Percentiles rank a stretch among this genome's conserved stretches.
These are phyloP conservation scores for Gentiana macrophylla DNA, from an alignment of 257 asterid species.

Conservation along the genomic window DNA sequence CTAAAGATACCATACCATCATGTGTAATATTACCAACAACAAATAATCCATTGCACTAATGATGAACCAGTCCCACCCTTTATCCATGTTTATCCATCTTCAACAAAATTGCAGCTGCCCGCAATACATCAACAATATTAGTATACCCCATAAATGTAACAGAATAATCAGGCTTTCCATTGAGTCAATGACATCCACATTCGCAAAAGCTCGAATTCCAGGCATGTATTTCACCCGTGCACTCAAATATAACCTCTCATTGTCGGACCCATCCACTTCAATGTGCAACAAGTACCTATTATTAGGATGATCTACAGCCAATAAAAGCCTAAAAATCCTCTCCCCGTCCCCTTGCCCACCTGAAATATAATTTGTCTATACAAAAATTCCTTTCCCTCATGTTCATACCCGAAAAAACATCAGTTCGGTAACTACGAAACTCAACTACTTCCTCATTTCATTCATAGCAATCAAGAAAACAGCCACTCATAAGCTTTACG, in stretches of 20 bases:
- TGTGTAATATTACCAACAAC: conserved; percentile 25
- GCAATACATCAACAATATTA: conserved; percentile 61
- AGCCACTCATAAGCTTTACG: no score
- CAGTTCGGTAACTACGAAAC: no score
- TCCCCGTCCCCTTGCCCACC: conserved; percentile 73
- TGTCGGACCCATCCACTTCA: conserved; percentile 56
- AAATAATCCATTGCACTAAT: conserved; percentile 75
- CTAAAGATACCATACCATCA: conserved; percentile 57
- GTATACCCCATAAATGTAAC: conserved; percentile 87
- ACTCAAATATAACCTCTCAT: conserved; percentile 62
- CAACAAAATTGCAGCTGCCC: conserved; percentile 78
- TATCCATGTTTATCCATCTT: conserved; percentile 55
- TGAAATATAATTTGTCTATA: conserved; percentile 40
- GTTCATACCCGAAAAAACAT: no score
- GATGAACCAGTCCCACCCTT: conserved; percentile 88
- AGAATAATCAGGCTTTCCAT: conserved; percentile 86
- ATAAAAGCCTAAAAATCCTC: conserved; percentile 64
- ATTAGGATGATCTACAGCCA: conserved; percentile 93
- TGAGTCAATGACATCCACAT: conserved; percentile 63
- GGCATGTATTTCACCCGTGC: conserved; percentile 63
- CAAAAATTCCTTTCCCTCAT: no score
- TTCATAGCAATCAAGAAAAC: no score
- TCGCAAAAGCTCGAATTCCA: conserved; percentile 15
- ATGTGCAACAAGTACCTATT: conserved; percentile 86
- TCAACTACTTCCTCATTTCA: no score